Evolutionary conservation across 129 eudicot genomes (phyloP).

Genomic region (Flaveria trinervia): DNA sequence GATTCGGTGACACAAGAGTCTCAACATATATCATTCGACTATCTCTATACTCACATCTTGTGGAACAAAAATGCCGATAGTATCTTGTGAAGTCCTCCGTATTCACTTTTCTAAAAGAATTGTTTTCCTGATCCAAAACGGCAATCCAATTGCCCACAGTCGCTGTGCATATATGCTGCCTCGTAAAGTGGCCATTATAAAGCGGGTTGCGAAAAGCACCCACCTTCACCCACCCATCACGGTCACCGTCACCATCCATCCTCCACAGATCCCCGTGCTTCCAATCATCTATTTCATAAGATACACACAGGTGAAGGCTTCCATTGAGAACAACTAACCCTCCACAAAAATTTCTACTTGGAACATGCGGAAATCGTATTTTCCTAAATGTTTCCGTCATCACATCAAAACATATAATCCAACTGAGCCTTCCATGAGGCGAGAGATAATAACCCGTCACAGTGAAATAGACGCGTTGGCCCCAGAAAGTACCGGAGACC

Average conservation of each 20-base stretch:
- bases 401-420: slow-evolving; percentile 15
- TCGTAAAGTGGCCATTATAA: not conserved
- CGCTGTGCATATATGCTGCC: not conserved
- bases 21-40: slow-evolving; percentile 2
- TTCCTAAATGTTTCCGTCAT: not conserved
- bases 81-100: not conserved
- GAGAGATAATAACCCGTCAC: not conserved
- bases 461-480: not conserved
- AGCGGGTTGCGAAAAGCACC: not conserved
- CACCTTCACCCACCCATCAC: slow-evolving; percentile 17
- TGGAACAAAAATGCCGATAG: not conserved
- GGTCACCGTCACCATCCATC: slow-evolving; percentile 1
- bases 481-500: not conserved
- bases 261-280: slow-evolving; percentile 3
- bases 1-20: slow-evolving; percentile 16
- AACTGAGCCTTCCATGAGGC: not conserved
- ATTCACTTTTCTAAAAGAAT: not conserved
- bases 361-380: not conserved
- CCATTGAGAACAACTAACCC: not conserved
- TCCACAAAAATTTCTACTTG: not conserved
- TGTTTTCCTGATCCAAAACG: not conserved
- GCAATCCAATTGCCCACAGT: not conserved
- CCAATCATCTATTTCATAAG: not conserved
- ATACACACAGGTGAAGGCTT: not conserved
- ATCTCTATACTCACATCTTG: not conserved